Base-by-base conservation (phyloP, 306 rosid genomes). In the Ziziphus jujuba region DNA sequence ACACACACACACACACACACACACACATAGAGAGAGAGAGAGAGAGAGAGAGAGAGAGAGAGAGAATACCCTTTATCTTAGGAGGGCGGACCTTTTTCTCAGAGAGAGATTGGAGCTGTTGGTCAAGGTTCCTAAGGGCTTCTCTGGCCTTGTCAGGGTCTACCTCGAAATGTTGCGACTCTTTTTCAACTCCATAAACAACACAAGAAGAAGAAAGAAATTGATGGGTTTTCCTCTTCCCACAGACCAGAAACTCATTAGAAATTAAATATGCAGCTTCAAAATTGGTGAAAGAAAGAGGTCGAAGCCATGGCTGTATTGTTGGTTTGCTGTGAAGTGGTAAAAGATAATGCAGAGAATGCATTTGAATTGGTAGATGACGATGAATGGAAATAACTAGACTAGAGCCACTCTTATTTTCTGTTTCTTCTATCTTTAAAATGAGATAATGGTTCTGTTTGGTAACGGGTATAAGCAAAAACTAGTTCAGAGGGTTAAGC, bases 111-210 rank as follows among this genome's bases (percentile, higher is more conserved):
- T 89, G 85, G 12, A 92, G 77, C 75, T 89, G 87, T 45, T 85
- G 84, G 72, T 92, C 98, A 74, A 92, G 96, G 65, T 82, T 68
- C 58, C 70, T 81, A 59, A 92, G 95, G 50, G 96, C 89, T 76
- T 92, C 91, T 67, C 89, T 82, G 31, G 96, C 98, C 77, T 92
- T 85, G 3, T 85, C 90, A 55, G 81, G 83, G 78, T 92, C 96
- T 19, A 92, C 54, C 77, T 92, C 96, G 82, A 81, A 87, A 23
- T 84, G 78, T 44, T 75, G 76, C 33, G 95, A 84, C 71, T 87
- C 92, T 56, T 71, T 83, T 70, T 85, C 86, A 22, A 40, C 66
- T n/a, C 89, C 84, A 56, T 38, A 74, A 67, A 81, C 81, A 61
- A 53, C 59, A 22, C 54, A 55, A n/a, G 61, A 55, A 48, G 61